Evolutionary conservation across 495 filamentous ascomycete species (phyloP), one percentile per base, ranked within the genome.

Genomic region (Xylaria cubensis): DNA sequence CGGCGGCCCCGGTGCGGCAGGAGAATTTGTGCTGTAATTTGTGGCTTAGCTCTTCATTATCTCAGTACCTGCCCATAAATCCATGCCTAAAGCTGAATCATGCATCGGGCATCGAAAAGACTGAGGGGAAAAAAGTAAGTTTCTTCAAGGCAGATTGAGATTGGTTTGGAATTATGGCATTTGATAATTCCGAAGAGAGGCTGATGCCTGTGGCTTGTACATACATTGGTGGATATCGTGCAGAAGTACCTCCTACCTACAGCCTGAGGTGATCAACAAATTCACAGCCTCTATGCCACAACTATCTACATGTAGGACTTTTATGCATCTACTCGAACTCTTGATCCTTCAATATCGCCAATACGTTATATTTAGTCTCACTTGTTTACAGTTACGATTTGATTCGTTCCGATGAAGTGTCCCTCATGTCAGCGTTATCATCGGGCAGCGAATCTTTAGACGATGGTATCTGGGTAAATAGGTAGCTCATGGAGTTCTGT

Each of bases 1-100:
- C 75, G 77, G 77, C 65, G 70, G 73, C 56, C 29, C 68, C 68
- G 58, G 39, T 48, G 64, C 36, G 58, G 53, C 55, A 29, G 26
- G 34, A 42, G 7, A 46, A 29, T 29, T 9, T 53, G 26, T 36
- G 32, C 32, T 51, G 8, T 58, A 39, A 46, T 62, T 64, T 70
- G 68, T 70, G 68, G 68, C 68, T 50, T 39, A 53, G 67, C 67
- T 1, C n/a, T 24, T 21, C 6, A 7, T 21, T 24, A 51, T 32
- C 55, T 34, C 55, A 12, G 26, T 13, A 19, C 26, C 13, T n/a
- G 32, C n/a, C n/a, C n/a, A 39, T n/a, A 39, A 21, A 39, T 21
- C 56, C 10, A 13, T 4, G 32, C 58, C 8, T 1, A 39, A 39
- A 39, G 4, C 58, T 61, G 32, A 39, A 29, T 24, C 55, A 59